Evolutionary conservation across 495 filamentous ascomycete genomes (phyloP), one percentile per base, ranked within the genome.

Genomic region (Aspergillus saccharolyticus): DNA sequence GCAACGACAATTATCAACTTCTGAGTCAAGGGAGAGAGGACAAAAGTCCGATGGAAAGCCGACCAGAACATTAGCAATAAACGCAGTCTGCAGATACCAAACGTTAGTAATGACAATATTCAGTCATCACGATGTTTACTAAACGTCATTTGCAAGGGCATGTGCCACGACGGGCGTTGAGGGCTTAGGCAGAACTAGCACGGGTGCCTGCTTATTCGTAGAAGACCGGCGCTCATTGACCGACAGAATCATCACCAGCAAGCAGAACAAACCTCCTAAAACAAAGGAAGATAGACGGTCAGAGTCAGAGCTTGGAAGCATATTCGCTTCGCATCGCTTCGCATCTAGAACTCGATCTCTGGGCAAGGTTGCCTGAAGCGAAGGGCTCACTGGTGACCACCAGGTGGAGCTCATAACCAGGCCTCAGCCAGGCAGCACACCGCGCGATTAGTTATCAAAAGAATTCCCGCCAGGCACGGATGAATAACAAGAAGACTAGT

Each of bases 151-250:
- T 30, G n/a, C 7, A 28, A 50, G 47, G 47, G 47, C 47, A 50
- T 50, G 47, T 50, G 47, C 47, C 47, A 25, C 18, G 12, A 49
- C 17, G 47, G 47, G 47, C 47, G 18, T 50, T n/a, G 47, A 50
- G n/a, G 47, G 47, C 47, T 50, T 50, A 50, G 47, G 47, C 47
- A 50, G 47, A 50, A 50, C 47, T 50, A 50, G 47, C 22, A 50
- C 28, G 47, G 47, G 22, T 50, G 47, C 47, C 47, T 50, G 47
- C 47, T 50, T 50, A 50, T 24, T 20, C 21, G 46, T 25, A 21
- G 46, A 19, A 22, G 18, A 18, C 25, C 46, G 46, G 9, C 20
- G 25, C n/a, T 24, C 18, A 15, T n/a, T 25, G 47, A 50, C 47
- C 47, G 47, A 50, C 47, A 50, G 47, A 28, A 50, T 24, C 47